Evolutionary conservation across 345 rosid genomes (phyloP), one percentile per base, ranked within the genome.

Genomic region (Bruguiera parviflora): DNA sequence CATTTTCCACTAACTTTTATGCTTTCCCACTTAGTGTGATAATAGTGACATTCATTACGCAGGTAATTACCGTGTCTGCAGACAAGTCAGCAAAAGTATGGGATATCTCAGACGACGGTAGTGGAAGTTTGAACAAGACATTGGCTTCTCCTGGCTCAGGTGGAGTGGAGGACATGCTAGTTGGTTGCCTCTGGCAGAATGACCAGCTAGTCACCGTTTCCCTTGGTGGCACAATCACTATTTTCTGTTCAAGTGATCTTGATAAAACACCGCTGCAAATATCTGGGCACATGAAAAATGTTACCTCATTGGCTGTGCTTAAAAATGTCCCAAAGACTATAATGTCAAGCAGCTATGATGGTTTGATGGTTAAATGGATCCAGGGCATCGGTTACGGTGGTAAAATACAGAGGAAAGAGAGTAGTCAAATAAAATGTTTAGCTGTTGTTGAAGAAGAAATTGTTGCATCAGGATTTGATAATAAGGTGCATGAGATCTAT

Each of bases 1-100:
- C 13, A 9, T 39, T 39, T 37, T 11, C 47, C 16, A 10, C 47
- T 39, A 39, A 11, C 19, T 39, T 16, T 39, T 39, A 39, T 39
- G 47, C 47, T 43, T 43, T 43, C 49, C 49, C 49, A 43, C 18
- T 13, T 43, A 0, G 16, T 15, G 35, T 69, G 24, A 71, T 56
- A 43, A 51, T 58, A 6, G 4, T 27, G 21, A 64, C 56, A 68
- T 51, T 66, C 74, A 64, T 53, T 62, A 55, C 70, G 27, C 78
- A 94, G 98, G 95, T 85, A 46, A 75, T 94, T 57, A 94, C 98
- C 2, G 96, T 82, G 19, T 94, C 98, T 75, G 98, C 98, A 55
- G 98, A 94, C 84, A 94, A 94, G 87, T 85, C 97, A 55, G 96
- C 96, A 8, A 94, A 94, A 83, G 76, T 94, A 58, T 94, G 98